Evolutionary conservation across 345 rosid species (phyloP).

Genomic region (Brassica incana): DNA sequence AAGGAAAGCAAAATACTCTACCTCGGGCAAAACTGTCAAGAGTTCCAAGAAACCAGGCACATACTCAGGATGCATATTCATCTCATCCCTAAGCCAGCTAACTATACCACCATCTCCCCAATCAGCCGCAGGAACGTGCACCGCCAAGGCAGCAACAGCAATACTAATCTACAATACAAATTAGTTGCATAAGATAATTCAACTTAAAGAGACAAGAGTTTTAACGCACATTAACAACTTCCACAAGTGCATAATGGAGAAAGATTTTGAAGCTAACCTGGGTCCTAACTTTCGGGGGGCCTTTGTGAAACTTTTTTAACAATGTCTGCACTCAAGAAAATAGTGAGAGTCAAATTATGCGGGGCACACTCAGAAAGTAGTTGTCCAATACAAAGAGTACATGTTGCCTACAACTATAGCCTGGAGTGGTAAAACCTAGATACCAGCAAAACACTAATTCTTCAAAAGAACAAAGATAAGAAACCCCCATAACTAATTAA

Average conservation of each 20-base stretch:
- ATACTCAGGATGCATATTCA: constrained; percentile 90
- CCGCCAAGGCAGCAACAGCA: constrained; percentile 99
- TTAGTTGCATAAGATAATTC: constrained; percentile 18
- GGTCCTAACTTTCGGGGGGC: constrained; percentile 97
- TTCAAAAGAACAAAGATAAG: constrained; percentile 6
- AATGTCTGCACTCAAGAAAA: constrained; percentile 64
- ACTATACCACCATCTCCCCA: constrained; percentile 97
- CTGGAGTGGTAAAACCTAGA: neutral
- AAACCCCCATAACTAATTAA: constrained; percentile 11
- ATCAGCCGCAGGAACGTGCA: constrained; percentile 90
- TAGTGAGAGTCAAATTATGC: constrained; percentile 9
- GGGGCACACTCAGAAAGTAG: neutral
- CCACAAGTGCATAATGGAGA: constrained; percentile 6
- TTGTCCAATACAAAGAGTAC: neutral
- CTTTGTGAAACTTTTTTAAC: constrained; percentile 88
- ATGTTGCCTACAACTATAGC: neutral
- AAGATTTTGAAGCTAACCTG: constrained; percentile 57
- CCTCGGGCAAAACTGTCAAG: constrained; percentile 96
- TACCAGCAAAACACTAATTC: constrained; percentile 16
- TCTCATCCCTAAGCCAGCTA: constrained; percentile 91
- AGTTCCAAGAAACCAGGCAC: constrained; percentile 97
- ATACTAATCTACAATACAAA: constrained; percentile 84
- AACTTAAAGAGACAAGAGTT: constrained; percentile 3
- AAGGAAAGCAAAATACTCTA: constrained; percentile 35
- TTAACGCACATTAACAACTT: neutral